Percentiles rank a stretch among this genome's conserved stretches.
Evolutionary conservation across 2,329 filamentous ascomycete species (phyloP).

Genomic region (Fusarium sp.): DNA sequence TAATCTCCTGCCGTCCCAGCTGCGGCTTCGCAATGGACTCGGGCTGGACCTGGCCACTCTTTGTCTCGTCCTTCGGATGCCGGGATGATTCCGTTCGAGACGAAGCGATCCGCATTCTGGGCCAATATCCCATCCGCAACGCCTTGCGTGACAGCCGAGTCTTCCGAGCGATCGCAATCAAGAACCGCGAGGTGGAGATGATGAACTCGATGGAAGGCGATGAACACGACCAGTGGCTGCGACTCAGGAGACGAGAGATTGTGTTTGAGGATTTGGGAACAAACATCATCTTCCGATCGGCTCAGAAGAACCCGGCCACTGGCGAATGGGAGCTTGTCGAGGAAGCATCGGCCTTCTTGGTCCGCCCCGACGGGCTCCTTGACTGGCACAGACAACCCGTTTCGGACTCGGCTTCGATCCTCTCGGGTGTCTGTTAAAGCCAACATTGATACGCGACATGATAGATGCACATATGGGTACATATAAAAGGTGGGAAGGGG

Average conservation of each 20-base stretch:
- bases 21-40: conserved; percentile 60
- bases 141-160: conserved; percentile 58
- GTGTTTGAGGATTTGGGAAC: conserved; percentile 54
- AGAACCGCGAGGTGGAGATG: conserved; percentile 52
- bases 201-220: conserved; percentile 48
- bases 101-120: conserved; percentile 56
- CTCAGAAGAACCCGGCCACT: conserved; percentile 46
- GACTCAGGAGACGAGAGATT: conserved; percentile 52
- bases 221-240: conserved; percentile 53
- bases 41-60: conserved; percentile 59
- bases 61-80: conserved; percentile 56
- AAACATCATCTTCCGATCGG: conserved; percentile 53
- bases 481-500: neutral
- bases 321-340: conserved; percentile 54
- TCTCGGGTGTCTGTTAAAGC: conserved; percentile 39
- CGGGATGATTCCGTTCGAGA: conserved; percentile 53
- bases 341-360: conserved; percentile 50
- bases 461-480: neutral
- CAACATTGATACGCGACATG: neutral
- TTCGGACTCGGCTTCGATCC: conserved; percentile 47
- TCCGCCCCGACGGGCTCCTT: conserved; percentile 47
- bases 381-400: conserved; percentile 53
- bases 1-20: conserved; percentile 51
- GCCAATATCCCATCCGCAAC: conserved; percentile 56
- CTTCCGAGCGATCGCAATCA: conserved; percentile 54